Base-by-base conservation (phyloP, 108 stramenopile species). In the Stephanodiscus triporus region DNA sequence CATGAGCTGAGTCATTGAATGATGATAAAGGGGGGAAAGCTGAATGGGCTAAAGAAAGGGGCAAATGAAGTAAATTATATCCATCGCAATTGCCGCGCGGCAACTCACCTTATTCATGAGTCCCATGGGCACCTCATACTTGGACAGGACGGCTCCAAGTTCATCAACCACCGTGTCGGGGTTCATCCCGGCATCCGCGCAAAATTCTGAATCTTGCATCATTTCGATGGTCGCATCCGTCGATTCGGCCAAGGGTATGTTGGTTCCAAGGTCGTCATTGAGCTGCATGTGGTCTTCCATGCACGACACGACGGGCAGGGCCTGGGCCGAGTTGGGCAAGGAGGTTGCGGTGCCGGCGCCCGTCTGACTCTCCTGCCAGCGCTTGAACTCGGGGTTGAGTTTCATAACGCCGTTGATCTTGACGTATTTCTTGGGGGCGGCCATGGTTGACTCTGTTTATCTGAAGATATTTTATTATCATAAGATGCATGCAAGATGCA, bases 41-140 rank as follows among this genome's bases (percentile, higher is more conserved):
- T 4, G 17, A 7, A 8, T 4, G 17, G n/a, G n/a, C n/a, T n/a
- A n/a, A n/a, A n/a, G n/a, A n/a, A n/a, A n/a, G n/a, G n/a, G n/a
- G n/a, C n/a, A n/a, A n/a, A n/a, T n/a, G n/a, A n/a, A n/a, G 7
- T 9, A 50, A 50, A 20, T 4, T 50, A 20, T n/a, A n/a, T n/a
- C 2, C 17, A 50, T 50, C 9, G 4, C 2, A 50, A 9, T 7
- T 50, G 19, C 20, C n/a, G n/a, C 2, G 9, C 17, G 9, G 17
- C 49, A 8, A 2, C 49, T 17, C 9, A 50, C 49, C 70, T 86
- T 66, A 68, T 80, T 77, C 76, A 86, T 80, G 56, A 86, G 78
- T 30, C 85, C 85, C 65, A 81, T 81, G 61, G 85, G 85, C 22
- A 84, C 85, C 66, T 86, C 85, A 38, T 83, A 86, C 63, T 86